phyloP scores from a whole-genome alignment of 1,284 basidiomycete species.

The Pisolithus thermaeus region DNA sequence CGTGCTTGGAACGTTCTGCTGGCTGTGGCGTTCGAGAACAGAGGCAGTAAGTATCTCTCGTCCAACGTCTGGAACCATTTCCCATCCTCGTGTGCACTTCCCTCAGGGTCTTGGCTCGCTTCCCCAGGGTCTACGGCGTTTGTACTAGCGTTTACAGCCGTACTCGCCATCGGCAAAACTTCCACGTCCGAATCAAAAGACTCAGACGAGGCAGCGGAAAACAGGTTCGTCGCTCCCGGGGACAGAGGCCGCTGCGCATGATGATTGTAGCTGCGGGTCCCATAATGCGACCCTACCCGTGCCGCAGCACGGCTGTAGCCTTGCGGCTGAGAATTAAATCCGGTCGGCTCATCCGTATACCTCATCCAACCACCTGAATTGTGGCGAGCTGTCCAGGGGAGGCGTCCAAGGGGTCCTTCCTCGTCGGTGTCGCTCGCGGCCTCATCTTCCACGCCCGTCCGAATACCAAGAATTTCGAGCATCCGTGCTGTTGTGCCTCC shows the following conservation, averaged over 20 bases:
- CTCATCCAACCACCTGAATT: constrained; percentile 35
- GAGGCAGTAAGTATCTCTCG: constrained; percentile 88
- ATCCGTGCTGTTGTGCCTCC: constrained; percentile 96
- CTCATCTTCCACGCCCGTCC: constrained; percentile 94
- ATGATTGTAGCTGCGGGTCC: constrained; percentile 52
- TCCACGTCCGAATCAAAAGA: constrained; percentile 77
- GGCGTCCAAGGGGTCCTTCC: constrained; percentile 32
- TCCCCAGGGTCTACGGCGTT: constrained; percentile 10
- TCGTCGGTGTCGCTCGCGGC: constrained; percentile 79
- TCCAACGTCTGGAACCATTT: constrained; percentile 98
- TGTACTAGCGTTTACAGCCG: constrained; percentile 22
- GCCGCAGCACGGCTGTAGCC: constrained; percentile 31
- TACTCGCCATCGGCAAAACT: constrained; percentile 67
- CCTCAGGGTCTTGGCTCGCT: background rate
- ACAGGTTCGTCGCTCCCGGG: constrained; percentile 33
- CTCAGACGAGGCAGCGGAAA: constrained; percentile 61
- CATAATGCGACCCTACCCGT: constrained; percentile 50
- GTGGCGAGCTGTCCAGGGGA: constrained; percentile 24
- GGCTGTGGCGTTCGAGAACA: constrained; percentile 93
- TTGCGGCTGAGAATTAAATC: constrained; percentile 32
- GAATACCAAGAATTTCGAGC: constrained; percentile 95
- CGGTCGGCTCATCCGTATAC: constrained; percentile 40
- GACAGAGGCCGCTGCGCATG: constrained; percentile 37
- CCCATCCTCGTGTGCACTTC: constrained; percentile 45
- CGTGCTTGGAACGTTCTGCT: constrained; percentile 83